Evolutionary conservation across 495 filamentous ascomycete species (phyloP).

Genomic region (Zalerion maritima): DNA sequence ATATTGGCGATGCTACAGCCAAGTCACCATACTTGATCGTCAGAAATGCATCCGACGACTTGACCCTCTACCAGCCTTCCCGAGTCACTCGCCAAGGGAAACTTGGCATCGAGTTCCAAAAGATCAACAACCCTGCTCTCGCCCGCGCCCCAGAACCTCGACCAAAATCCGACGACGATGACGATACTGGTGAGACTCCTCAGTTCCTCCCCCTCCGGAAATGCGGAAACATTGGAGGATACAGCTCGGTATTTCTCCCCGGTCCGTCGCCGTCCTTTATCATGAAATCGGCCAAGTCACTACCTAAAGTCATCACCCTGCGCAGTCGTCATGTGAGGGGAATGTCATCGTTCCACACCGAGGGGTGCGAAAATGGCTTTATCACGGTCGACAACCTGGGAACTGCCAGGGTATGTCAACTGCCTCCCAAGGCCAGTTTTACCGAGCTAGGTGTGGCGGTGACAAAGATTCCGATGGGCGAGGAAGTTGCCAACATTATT

Average conservation of each 20-base stretch:
- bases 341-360: constrained; percentile 57
- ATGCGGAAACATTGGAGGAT: constrained; percentile 54
- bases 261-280: constrained; percentile 67
- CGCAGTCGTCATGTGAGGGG: constrained; percentile 46
- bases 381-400: constrained; percentile 59
- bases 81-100: constrained; percentile 22
- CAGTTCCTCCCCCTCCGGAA: constrained; percentile 40
- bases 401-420: constrained; percentile 48
- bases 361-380: constrained; percentile 65
- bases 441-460: constrained; percentile 55
- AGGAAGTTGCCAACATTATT: constrained; percentile 56
- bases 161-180: constrained; percentile 19
- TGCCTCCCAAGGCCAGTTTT: constrained; percentile 50
- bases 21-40: constrained; percentile 72
- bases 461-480: constrained; percentile 49
- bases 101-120: constrained; percentile 41
- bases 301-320: constrained; percentile 59
- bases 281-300: constrained; percentile 57
- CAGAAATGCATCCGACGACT: constrained; percentile 55
- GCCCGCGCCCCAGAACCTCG: constrained; percentile 33
- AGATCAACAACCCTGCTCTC: constrained; percentile 49
- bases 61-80: constrained; percentile 79
- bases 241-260: constrained; percentile 65
- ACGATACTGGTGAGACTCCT: no score
- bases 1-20: constrained; percentile 60